These are phyloP conservation scores for Brassica hybrid DNA, from an alignment of 441 rosid genomes.

Conservation along the genomic window DNA sequence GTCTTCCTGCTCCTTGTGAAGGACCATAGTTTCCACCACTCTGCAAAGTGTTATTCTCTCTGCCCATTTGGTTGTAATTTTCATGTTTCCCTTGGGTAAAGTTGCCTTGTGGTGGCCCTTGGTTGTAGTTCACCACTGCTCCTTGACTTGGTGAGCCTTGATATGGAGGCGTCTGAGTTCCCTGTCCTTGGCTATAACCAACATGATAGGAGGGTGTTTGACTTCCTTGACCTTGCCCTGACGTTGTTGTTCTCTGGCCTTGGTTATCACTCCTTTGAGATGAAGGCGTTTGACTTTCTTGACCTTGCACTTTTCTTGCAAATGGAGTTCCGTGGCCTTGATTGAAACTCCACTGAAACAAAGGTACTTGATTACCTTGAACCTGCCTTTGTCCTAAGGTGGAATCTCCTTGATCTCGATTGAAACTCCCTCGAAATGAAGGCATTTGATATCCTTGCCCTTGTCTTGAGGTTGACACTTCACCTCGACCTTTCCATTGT, in stretches of 20 bases:
- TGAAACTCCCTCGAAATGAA: neutral
- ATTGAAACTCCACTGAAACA: neutral
- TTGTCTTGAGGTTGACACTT: neutral
- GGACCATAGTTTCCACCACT: constrained; percentile 44
- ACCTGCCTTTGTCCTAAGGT: neutral
- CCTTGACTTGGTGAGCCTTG: constrained; percentile 37
- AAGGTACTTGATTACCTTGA: constrained; percentile 8
- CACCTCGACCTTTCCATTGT: constrained; percentile 15
- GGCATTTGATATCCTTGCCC: constrained; percentile 12
- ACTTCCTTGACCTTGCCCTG: constrained; percentile 29
- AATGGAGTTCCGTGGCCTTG: neutral
- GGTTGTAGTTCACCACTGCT: constrained; percentile 15
- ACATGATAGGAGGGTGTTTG: constrained; percentile 20
- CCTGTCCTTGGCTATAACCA: constrained; percentile 28
- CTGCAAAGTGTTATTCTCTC: constrained; percentile 39
- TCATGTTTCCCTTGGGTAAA: constrained; percentile 26
- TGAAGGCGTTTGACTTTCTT: constrained; percentile 7
- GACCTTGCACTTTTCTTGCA: neutral
- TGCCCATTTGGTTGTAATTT: constrained; percentile 37
- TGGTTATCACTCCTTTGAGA: constrained; percentile 14
- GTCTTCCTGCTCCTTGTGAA: constrained; percentile 39
- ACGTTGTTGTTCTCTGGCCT: constrained; percentile 2
- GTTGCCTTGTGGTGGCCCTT: constrained; percentile 14
- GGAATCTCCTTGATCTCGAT: neutral
- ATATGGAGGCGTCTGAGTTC: constrained; percentile 41